Base-by-base conservation (phyloP, 1,284 basidiomycete genomes). In the Gomphus bonarii region DNA sequence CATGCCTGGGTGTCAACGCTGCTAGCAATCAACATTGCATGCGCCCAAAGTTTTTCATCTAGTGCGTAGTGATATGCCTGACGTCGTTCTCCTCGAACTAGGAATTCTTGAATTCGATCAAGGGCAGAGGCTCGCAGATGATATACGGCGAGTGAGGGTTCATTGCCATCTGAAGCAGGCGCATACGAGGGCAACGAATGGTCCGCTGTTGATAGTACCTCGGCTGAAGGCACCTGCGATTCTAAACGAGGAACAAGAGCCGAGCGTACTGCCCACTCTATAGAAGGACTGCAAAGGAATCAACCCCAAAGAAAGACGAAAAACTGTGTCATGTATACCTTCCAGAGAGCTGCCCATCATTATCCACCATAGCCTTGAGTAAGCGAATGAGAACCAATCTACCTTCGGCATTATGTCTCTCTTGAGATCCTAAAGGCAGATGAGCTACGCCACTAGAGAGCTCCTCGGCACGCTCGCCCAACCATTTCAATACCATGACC, bases 21-120 rank as follows among this genome's bases (percentile, higher is more conserved):
- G 66, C 91, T 95, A 8, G 97, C 85, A 60, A 99, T 95, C 50
- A 98, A 74, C 79, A 99, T 84, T 0, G 97, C 97, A 69, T 99
- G 97, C 1, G 92, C 85, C 94, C 95, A 99, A 61, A 99, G 72
- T 63, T 82, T 86, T 67, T 94, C 81, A 59, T 93, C 85, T 30
- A 93, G 76, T 3, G 97, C 95, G 66, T 85, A 93, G 58, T 86
- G 84, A 64, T 92, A 93, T 0, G 97, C 97, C 61, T 88, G 82
- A 28, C 82, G 81, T 58, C 91, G 86, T 63, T 97, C 85, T 14
- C 97, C 97, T 48, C 82, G 78, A 8, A 93, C 70, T 11, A 97
- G 76, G 57, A 91, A 79, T 31, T 80, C 78, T 61, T 92, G 85
- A 57, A 97, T 85, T 65, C 84, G 84, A 63, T 85, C 81, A n/a